Percentiles rank a stretch among this genome's conserved stretches.
These are phyloP conservation scores for Oryza meyeriana DNA, from an alignment of 176 grass and related monocot genomes.

Conservation along the genomic window DNA sequence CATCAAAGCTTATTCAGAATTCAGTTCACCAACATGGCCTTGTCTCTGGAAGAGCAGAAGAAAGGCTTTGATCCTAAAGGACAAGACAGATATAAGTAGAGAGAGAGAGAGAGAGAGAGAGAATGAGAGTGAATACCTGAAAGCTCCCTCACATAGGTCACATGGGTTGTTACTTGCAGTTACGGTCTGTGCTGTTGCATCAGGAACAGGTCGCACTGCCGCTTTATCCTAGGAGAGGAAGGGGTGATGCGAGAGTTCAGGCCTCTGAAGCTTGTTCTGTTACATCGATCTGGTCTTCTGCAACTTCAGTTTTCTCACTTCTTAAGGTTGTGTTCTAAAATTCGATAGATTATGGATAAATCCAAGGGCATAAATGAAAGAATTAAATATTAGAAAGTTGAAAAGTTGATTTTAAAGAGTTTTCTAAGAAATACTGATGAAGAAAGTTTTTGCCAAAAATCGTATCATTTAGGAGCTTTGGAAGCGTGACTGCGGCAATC, in stretches of 20 bases:
- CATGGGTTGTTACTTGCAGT: slow-evolving; percentile 57
- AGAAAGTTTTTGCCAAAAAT: too few species aligned
- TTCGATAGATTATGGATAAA: too few species aligned
- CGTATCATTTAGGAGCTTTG: too few species aligned
- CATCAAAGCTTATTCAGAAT: slow-evolving; percentile 21
- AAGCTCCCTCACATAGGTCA: slow-evolving; percentile 26
- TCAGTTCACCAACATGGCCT: slow-evolving; percentile 21
- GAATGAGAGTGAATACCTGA: background rate
- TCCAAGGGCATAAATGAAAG: too few species aligned
- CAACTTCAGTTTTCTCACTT: background rate
- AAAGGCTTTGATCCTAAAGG: background rate
- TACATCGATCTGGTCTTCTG: background rate
- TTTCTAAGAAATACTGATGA: too few species aligned
- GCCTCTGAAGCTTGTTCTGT: slow-evolving; percentile 13
- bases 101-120: background rate
- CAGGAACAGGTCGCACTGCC: slow-evolving; percentile 39
- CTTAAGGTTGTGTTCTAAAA: too few species aligned
- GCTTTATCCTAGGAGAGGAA: slow-evolving; percentile 18
- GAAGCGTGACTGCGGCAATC: too few species aligned
- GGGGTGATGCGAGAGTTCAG: slow-evolving; percentile 22
- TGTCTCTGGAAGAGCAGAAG: slow-evolving; percentile 11
- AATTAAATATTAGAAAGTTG: too few species aligned
- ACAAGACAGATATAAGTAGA: background rate
- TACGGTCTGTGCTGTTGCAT: slow-evolving; percentile 28
- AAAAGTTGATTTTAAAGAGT: too few species aligned